phyloP scores from a whole-genome alignment of 1,139 yeast genomes.

The Geotrichum bryndzae region DNA sequence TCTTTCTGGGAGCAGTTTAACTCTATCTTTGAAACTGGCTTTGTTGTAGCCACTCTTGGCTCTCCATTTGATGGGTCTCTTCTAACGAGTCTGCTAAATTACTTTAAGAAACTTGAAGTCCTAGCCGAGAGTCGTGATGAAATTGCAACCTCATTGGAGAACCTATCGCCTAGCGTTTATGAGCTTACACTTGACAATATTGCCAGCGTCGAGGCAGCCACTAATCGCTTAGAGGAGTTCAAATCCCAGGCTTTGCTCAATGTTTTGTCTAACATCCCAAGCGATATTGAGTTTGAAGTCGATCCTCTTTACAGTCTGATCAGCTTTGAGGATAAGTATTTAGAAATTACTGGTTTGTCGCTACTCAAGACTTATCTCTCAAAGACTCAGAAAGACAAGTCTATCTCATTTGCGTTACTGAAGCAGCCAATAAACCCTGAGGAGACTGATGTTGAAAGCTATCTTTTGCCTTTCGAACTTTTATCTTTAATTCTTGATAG shows the following conservation, averaged over 20 bases:
- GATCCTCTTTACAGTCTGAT: slow-evolving; percentile 8
- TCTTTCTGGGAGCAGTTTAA: slow-evolving; percentile 15
- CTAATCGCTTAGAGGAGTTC: slow-evolving; percentile 21
- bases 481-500: slow-evolving; percentile 28
- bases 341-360: slow-evolving; percentile 6
- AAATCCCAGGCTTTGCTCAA: slow-evolving; percentile 13
- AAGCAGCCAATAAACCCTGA: slow-evolving; percentile 13
- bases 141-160: neutral
- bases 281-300: slow-evolving; percentile 3
- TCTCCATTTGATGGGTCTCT: slow-evolving; percentile 9
- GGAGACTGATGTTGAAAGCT: slow-evolving; percentile 13
- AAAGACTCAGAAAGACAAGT: slow-evolving; percentile 12
- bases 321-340: slow-evolving; percentile 8
- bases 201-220: slow-evolving; percentile 26
- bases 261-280: neutral
- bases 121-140: slow-evolving; percentile 1
- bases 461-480: slow-evolving; percentile 30
- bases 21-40: slow-evolving; percentile 11
- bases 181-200: slow-evolving; percentile 9
- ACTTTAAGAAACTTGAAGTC: neutral
- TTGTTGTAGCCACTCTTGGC: slow-evolving; percentile 10
- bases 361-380: slow-evolving; percentile 3
- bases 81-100: neutral
- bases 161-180: slow-evolving; percentile 1
- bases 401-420: slow-evolving; percentile 14